Conservation (phyloP, 352 stramenopile genomes). For the Globisporangium viniferum region DNA sequence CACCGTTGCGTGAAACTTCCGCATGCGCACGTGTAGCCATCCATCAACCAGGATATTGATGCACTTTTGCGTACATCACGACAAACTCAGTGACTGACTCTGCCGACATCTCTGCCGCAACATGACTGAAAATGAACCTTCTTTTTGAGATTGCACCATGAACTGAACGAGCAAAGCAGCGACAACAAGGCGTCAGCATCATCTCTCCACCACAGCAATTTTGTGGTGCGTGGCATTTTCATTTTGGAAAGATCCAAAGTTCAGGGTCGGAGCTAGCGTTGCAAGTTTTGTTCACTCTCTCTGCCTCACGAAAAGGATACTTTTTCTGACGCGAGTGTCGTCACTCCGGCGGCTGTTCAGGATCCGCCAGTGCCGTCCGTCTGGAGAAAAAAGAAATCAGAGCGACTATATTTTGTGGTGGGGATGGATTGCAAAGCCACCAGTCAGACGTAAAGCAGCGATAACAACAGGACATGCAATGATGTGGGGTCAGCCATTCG, state of each 20-base stretch:
- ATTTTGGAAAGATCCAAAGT: background rate
- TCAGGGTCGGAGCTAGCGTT: background rate
- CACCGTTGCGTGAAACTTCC: background rate
- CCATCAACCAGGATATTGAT: background rate
- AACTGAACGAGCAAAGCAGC: background rate
- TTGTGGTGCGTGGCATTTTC: background rate
- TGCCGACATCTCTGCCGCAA: no score
- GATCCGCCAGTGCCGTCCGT: background rate
- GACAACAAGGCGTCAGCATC: background rate
- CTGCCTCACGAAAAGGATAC: background rate
- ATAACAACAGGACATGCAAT: background rate
- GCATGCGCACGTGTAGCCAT: background rate
- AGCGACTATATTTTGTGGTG: background rate
- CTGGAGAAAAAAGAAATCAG: background rate
- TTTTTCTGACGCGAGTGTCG: background rate
- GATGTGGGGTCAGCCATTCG: no score
- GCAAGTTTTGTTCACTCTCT: background rate
- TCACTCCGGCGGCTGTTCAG: background rate
- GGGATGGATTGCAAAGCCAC: background rate
- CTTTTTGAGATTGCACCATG: background rate
- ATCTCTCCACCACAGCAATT: background rate
- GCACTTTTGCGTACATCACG: no score
- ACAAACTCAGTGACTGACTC: background rate
- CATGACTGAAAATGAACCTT: no score
- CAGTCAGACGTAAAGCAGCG: background rate